A percentile compares a stretch with the other conserved stretches of the same genome.
Evolutionary conservation across 1,139 yeast species (phyloP).

Genomic region (Magnusiomyces fungicola): DNA sequence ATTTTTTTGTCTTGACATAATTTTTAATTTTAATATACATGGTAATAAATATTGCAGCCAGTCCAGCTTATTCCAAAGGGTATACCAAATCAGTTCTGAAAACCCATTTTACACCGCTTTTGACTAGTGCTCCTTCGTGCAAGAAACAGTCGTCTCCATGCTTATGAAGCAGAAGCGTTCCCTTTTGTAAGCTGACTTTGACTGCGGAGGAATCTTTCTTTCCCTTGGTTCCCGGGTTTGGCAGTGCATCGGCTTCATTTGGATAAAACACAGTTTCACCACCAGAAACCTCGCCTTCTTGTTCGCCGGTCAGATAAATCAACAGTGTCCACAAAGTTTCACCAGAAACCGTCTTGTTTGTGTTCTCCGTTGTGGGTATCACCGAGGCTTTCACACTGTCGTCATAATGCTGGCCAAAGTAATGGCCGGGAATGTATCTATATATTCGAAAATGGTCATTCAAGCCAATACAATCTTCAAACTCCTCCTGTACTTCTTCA

Average conservation of each 20-base stretch:
- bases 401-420: slow-evolving; percentile 58
- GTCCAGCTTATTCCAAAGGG: slow-evolving; percentile 4
- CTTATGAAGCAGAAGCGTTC: slow-evolving; percentile 56
- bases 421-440: slow-evolving; percentile 51
- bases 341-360: slow-evolving; percentile 25
- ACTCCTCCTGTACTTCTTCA: neutral
- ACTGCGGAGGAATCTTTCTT: too few relatives aligned
- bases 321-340: slow-evolving; percentile 54
- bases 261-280: slow-evolving; percentile 58
- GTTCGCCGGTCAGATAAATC: slow-evolving; percentile 48
- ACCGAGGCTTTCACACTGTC: slow-evolving; percentile 42
- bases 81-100: slow-evolving; percentile 53
- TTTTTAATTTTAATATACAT: neutral
- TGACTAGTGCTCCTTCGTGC: slow-evolving; percentile 54
- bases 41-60: too few relatives aligned
- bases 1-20: neutral
- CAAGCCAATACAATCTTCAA: slow-evolving; percentile 44
- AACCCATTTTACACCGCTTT: slow-evolving; percentile 55
- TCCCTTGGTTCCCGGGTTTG: slow-evolving; percentile 4
- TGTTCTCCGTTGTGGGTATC: slow-evolving; percentile 2
- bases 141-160: slow-evolving; percentile 60
- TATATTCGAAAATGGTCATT: slow-evolving; percentile 54
- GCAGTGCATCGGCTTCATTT: slow-evolving; percentile 20
- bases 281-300: slow-evolving; percentile 47
- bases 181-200: slow-evolving; percentile 45